Conservation (phyloP, 192 early-diverging fungal species). For the Rhizoclosmatium globosum region DNA sequence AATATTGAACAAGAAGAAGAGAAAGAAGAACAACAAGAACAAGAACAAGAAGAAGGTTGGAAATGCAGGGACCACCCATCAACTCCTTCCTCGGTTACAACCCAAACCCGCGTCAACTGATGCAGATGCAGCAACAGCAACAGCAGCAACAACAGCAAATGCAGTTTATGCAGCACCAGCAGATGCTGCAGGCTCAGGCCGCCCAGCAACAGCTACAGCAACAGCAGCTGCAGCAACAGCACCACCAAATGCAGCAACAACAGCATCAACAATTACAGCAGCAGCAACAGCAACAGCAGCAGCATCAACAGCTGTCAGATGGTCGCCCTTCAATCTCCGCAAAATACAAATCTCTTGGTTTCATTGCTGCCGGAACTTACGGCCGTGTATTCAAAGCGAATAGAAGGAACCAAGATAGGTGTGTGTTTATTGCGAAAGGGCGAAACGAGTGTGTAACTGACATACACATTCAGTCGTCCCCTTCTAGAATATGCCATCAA, state of each 20-base stretch:
- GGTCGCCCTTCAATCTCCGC: conserved; percentile 17
- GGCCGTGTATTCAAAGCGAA: conserved; percentile 95
- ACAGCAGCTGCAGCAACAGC: conserved; percentile 5
- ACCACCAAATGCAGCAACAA: not conserved
- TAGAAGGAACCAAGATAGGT: conserved; percentile 51
- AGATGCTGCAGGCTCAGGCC: not conserved
- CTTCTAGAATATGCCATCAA: conserved; percentile 88
- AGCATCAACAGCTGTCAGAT: not conserved
- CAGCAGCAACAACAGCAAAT: not conserved
- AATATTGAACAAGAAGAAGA: not conserved
- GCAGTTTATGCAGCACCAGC: not conserved
- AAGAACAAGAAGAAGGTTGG: too few relatives aligned
- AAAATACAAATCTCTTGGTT: conserved; percentile 73
- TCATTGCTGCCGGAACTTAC: conserved; percentile 90
- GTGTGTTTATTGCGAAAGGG: not conserved
- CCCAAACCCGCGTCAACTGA: not conserved
- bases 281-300: conserved; percentile 1
- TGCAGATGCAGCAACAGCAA: conserved; percentile 4
- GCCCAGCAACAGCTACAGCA: not conserved
- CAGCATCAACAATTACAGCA: not conserved
- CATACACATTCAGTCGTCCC: conserved; percentile 4
- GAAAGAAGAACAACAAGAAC: too few relatives aligned
- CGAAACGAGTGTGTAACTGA: too few relatives aligned
- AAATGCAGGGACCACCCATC: conserved; percentile 20
- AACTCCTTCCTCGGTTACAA: not conserved